These are phyloP conservation scores for Erigeron philadelphicus DNA, from an alignment of 140 eudicot genomes.

Conservation along the genomic window DNA sequence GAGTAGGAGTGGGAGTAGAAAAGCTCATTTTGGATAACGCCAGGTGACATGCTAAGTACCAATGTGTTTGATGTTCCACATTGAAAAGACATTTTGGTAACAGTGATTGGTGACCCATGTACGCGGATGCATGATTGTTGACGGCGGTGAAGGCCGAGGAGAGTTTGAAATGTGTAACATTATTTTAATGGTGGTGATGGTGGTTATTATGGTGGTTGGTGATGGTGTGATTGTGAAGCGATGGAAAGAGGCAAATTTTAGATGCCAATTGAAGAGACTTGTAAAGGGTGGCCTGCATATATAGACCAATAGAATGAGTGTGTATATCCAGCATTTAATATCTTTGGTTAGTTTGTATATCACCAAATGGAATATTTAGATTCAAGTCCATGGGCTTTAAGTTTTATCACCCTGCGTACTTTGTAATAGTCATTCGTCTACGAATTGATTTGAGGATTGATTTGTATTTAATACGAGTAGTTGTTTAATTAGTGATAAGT, in stretches of 20 bases:
- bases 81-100: conserved; percentile 11
- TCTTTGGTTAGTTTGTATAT: not conserved
- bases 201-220: conserved; percentile 23
- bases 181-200: not conserved
- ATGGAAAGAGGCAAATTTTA: conserved; percentile 27
- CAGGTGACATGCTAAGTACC: conserved; percentile 10
- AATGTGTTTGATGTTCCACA: not conserved
- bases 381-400: conserved; percentile 14
- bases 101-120: conserved; percentile 16
- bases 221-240: conserved; percentile 41
- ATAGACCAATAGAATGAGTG: conserved; percentile 24
- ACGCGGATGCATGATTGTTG: conserved; percentile 10
- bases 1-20: no score
- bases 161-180: conserved; percentile 22
- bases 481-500: no score
- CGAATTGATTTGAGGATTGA: no score
- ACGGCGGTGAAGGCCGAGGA: not conserved
- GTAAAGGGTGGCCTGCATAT: conserved; percentile 28
- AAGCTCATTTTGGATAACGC: conserved; percentile 55
- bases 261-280: conserved; percentile 38
- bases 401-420: conserved; percentile 10
- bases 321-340: conserved; percentile 15
- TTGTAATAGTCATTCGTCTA: not conserved
- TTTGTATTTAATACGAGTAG: no score
- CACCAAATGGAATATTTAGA: not conserved